A percentile compares a stretch with the other conserved stretches of the same genome.
These are phyloP conservation scores for Lagerstroemia speciosa DNA, from an alignment of 345 rosid genomes.

Conservation along the genomic window DNA sequence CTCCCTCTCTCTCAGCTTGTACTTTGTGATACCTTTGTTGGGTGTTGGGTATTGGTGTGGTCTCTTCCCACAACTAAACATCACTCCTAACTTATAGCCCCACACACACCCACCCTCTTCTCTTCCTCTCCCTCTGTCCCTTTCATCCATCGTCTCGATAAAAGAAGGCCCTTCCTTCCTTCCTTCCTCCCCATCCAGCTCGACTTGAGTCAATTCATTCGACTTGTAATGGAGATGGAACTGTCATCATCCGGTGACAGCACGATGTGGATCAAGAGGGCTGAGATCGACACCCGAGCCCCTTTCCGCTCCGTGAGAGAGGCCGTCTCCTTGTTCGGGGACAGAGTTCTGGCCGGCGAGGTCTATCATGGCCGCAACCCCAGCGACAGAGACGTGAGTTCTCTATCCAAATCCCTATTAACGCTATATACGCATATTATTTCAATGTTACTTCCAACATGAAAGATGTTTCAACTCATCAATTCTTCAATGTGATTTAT, in stretches of 20 bases:
- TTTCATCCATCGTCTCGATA: not conserved
- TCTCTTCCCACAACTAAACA: not conserved
- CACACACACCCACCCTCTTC: not conserved
- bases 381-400: slow-evolving; percentile 10
- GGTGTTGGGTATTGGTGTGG: too few species aligned
- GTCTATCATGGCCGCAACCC: slow-evolving; percentile 3
- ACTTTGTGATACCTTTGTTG: too few species aligned
- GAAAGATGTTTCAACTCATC: too few species aligned
- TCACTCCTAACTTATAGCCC: not conserved
- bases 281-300: slow-evolving; percentile 15
- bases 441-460: too few species aligned
- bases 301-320: slow-evolving; percentile 19
- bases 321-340: slow-evolving; percentile 17
- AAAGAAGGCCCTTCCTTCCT: slow-evolving; percentile 6
- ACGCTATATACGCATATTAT: too few species aligned
- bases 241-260: not conserved
- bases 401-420: not conserved
- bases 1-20: not conserved
- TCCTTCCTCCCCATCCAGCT: too few species aligned
- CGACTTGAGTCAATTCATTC: not conserved
- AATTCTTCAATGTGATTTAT: too few species aligned
- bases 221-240: not conserved
- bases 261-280: slow-evolving; percentile 4
- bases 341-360: slow-evolving; percentile 14
- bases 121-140: not conserved